Conservation (phyloP, 129 eudicot genomes). For the Mikania micrantha region DNA sequence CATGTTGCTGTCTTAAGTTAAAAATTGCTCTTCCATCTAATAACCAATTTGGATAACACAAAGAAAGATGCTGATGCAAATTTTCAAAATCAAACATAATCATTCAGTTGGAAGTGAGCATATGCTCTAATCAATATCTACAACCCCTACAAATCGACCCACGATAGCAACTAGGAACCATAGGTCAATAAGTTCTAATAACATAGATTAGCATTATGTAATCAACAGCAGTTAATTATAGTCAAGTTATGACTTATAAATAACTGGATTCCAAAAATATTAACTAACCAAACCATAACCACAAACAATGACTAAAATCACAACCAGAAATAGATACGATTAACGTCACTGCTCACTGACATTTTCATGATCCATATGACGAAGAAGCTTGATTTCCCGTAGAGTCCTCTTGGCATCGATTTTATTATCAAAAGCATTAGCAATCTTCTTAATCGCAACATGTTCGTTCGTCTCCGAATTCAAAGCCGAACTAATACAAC, state of each 20-base stretch:
- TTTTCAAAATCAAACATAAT: neutral
- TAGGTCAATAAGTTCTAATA: neutral
- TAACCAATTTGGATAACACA: neutral
- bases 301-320: neutral
- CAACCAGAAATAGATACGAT: neutral
- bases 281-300: neutral
- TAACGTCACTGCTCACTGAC: conserved; percentile 47
- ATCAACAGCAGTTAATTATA: neutral
- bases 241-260: neutral
- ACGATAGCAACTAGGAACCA: neutral
- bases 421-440: conserved; percentile 70
- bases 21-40: conserved; percentile 2
- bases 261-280: neutral
- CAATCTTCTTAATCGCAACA: conserved; percentile 89
- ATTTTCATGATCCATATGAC: conserved; percentile 93
- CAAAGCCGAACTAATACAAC: conserved; percentile 55
- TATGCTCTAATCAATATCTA: neutral
- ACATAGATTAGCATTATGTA: neutral
- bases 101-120: neutral
- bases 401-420: conserved; percentile 88
- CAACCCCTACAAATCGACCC: neutral
- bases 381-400: conserved; percentile 77
- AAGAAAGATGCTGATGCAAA: neutral
- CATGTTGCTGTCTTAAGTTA: neutral
- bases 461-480: conserved; percentile 87